These are phyloP conservation scores for Pyrenophora teres DNA, from an alignment of 2,329 filamentous ascomycete genomes.

Conservation along the genomic window DNA sequence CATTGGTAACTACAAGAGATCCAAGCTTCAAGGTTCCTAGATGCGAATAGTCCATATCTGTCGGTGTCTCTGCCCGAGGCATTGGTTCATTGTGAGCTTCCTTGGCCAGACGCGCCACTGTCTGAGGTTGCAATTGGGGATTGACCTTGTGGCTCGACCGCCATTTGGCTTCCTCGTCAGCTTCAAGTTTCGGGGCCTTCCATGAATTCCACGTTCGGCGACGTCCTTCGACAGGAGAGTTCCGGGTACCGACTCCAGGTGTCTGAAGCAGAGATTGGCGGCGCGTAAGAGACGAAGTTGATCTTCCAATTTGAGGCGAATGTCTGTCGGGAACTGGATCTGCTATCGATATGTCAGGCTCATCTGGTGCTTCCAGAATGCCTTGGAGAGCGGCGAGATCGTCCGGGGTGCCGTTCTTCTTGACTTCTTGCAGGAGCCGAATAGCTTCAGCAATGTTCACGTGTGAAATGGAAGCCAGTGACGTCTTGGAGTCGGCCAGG, in stretches of 20 bases:
- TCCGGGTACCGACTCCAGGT: slow-evolving; percentile 48
- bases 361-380: slow-evolving; percentile 33
- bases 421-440: slow-evolving; percentile 53
- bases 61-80: slow-evolving; percentile 46
- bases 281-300: slow-evolving; percentile 40
- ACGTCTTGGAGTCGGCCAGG: slow-evolving; percentile 35
- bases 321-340: slow-evolving; percentile 28
- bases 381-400: slow-evolving; percentile 52
- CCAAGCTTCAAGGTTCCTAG: slow-evolving; percentile 51
- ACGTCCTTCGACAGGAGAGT: slow-evolving; percentile 36
- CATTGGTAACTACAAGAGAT: slow-evolving; percentile 54
- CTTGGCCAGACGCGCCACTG: slow-evolving; percentile 27
- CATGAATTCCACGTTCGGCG: slow-evolving; percentile 44
- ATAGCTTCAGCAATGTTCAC: slow-evolving; percentile 54
- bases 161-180: slow-evolving; percentile 41
- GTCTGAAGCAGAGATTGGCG: slow-evolving; percentile 48
- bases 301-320: slow-evolving; percentile 28
- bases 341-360: slow-evolving; percentile 5
- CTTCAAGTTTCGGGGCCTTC: slow-evolving; percentile 31
- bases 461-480: slow-evolving; percentile 37
- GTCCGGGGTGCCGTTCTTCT: slow-evolving; percentile 54
- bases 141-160: slow-evolving; percentile 19
- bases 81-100: slow-evolving; percentile 27
- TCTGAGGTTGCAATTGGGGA: slow-evolving; percentile 28
- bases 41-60: slow-evolving; percentile 50